Base-by-base conservation (phyloP, 2,329 filamentous ascomycete species). In the Epichloe aotearoae region DNA sequence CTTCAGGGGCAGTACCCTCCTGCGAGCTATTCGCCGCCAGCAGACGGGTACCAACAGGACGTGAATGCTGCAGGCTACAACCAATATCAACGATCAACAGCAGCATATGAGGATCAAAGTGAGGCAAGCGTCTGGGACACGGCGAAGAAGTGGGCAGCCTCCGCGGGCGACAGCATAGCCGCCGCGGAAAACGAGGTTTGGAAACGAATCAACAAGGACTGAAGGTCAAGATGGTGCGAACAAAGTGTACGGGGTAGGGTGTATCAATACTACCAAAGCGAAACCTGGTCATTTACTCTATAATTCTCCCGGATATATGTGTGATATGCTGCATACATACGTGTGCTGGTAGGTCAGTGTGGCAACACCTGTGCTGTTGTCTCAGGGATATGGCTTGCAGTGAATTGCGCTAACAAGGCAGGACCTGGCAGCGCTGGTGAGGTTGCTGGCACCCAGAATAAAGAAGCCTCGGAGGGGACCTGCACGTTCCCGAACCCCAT, bases 121-220 rank as follows among this genome's bases (percentile, higher is more conserved):
- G 71, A 71, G 17, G 68, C 70, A 3, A 70, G 73, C n/a, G 65
- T 80, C 5, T 80, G 76, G 76, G 70, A 70, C 50, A 65, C 73
- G 45, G 77, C 77, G 11, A 79, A 76, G 69, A 80, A 77, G 62
- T 73, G 76, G 70, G 77, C 75, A 44, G 67, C 71, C 53, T 72
- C 71, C 36, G 79, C 79, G 6, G 79, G 79, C 47, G 73, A 74
- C 54, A 77, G 73, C 61, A 64, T 83, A 30, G 75, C 73, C 8
- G 75, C 73, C 14, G 78, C 77, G 14, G 80, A 83, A 67, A 69
- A 67, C 47, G 77, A 82, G 63, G 73, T 83, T 23, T 83, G 80
- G 80, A 75, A 73, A 64, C 74, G 72, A 60, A 78, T 83, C 60
- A 82, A 79, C 65, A 80, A 78, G 65, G 69, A 75, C 46, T 75